These are phyloP conservation scores for Dorcoceras hygrometricum DNA, from an alignment of 257 asterid genomes.

Conservation along the genomic window DNA sequence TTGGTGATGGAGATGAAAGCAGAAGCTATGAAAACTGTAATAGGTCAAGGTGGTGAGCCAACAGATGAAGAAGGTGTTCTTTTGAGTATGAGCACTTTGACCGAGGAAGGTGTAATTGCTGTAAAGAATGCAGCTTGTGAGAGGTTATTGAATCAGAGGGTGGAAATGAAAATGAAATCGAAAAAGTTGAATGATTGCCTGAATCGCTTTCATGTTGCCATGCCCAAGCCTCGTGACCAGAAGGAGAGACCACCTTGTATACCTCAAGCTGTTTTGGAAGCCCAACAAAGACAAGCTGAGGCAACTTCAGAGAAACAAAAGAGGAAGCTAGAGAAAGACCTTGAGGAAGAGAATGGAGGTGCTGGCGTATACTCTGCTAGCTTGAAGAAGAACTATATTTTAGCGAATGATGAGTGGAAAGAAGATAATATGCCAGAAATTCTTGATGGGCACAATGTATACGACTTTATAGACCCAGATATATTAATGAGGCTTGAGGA, in stretches of 20 bases:
- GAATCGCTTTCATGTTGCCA: slow-evolving; percentile 92
- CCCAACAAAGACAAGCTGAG: slow-evolving; percentile 57
- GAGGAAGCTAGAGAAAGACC: slow-evolving; percentile 78
- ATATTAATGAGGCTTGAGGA: slow-evolving; percentile 83
- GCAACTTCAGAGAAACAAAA: slow-evolving; percentile 56
- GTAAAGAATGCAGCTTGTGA: slow-evolving; percentile 96
- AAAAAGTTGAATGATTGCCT: slow-evolving; percentile 79
- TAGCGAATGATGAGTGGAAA: slow-evolving; percentile 90
- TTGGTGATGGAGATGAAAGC: slow-evolving; percentile 81
- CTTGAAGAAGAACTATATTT: slow-evolving; percentile 73
- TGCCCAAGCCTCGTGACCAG: slow-evolving; percentile 84
- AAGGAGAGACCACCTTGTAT: slow-evolving; percentile 84
- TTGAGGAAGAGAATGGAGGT: slow-evolving; percentile 96
- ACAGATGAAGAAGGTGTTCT: slow-evolving; percentile 62
- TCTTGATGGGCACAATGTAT: slow-evolving; percentile 90
- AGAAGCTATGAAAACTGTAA: slow-evolving; percentile 85
- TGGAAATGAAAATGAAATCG: slow-evolving; percentile 86
- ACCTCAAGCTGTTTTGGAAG: slow-evolving; percentile 83
- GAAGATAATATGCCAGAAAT: slow-evolving; percentile 83
- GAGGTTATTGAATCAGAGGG: slow-evolving; percentile 84
- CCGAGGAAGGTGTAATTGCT: slow-evolving; percentile 84
- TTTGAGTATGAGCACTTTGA: slow-evolving; percentile 86
- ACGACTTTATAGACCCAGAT: slow-evolving; percentile 90
- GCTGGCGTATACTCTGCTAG: slow-evolving; percentile 99
- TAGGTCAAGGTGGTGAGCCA: slow-evolving; percentile 89